Conservation (phyloP, 2,329 filamentous ascomycete genomes). For the Verticillium longisporum region DNA sequence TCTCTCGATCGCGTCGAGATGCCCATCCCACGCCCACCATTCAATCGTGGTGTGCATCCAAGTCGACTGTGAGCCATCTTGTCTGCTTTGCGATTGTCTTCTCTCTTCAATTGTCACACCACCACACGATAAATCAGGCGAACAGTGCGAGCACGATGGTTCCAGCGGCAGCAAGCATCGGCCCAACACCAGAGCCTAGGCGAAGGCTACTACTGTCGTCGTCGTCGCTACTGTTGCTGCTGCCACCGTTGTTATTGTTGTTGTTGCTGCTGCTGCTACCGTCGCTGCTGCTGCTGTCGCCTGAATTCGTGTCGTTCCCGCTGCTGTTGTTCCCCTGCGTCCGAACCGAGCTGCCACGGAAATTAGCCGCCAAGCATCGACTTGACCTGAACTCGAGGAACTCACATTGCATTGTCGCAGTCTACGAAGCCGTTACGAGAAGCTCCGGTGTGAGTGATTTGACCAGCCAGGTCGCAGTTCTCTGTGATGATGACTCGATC, state of each 20-base stretch:
- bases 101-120: not conserved
- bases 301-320: not conserved
- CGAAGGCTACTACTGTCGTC: not conserved
- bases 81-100: not conserved
- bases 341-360: not conserved
- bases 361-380: not conserved
- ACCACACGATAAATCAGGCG: not conserved
- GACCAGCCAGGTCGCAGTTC: slow-evolving; percentile 48
- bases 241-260: not conserved
- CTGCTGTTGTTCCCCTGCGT: slow-evolving; percentile 1
- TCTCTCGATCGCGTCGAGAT: not conserved
- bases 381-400: not conserved
- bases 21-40: not conserved
- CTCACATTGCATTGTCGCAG: slow-evolving; percentile 28
- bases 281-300: not conserved
- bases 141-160: not conserved
- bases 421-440: slow-evolving; percentile 57
- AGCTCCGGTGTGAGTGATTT: slow-evolving; percentile 67
- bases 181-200: not conserved
- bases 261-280: not conserved
- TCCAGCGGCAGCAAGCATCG: not conserved
- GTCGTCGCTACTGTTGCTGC: not conserved
- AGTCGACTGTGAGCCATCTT: too few species aligned
- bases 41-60: not conserved
- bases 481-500: slow-evolving; percentile 62